Base-by-base conservation (phyloP, 768 basidiomycete species). In the Phanerochaete sordida region DNA sequence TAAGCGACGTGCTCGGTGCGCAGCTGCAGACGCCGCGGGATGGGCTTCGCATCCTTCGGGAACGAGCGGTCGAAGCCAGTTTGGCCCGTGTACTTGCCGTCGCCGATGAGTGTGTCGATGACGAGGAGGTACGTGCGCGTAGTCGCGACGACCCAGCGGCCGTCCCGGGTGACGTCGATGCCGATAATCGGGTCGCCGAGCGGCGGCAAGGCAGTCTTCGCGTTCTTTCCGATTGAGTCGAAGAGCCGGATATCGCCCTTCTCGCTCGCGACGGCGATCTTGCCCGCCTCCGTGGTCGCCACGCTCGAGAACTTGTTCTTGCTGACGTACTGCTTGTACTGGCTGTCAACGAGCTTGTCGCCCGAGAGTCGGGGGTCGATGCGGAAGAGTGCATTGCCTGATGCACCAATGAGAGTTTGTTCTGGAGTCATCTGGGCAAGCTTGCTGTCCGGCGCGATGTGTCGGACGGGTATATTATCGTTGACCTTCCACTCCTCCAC, bases 401-500 rank as follows among this genome's bases (percentile, higher is more conserved):
- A 97, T 62, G 85, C 81, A 44, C 97, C 97, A 63, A 98, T 86
- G 57, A 99, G 80, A 2, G 97, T 99, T 72, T 97, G 92, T 71
- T 96, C 89, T 50, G 81, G 83, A 43, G 95, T 95, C 65, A 88
- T 97, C 65, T 90, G 95, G 6, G 97, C 95, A 67, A 93, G 98
- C 74, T 99, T 99, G 76, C 82, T 87, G 66, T 94, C 87, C 4
- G 97, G 95, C 1, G 95, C 85, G 70, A 98, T 91, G 69, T 96
- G 88, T 72, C 90, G 82, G 64, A 99, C 91, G 16, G 81, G 78
- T 64, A 98, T 79, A 68, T 89, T 80, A 35, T 98, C 93, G 70
- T 95, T 88, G n/a, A 99, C 87, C 71, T 94, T 96, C 95, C 94
- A 98, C 72, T 99, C 97, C 71, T 99, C 97, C 23, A 98, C 93